phyloP scores from a whole-genome alignment of 1,284 basidiomycete genomes.

The Cutaneotrichosporon mucoides region DNA sequence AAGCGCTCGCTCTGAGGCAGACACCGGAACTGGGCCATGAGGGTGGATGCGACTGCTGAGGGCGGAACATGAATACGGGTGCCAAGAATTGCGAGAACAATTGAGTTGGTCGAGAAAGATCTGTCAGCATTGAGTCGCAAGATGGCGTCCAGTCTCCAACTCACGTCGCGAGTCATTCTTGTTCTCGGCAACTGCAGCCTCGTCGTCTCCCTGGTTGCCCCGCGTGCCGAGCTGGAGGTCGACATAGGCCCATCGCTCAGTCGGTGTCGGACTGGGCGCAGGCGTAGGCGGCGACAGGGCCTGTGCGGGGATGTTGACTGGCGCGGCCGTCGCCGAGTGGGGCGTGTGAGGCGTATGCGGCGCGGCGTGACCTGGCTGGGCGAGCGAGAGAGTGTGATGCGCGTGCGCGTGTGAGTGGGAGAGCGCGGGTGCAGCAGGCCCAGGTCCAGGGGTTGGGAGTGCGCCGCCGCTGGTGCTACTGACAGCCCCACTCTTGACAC shows the following conservation, averaged over 20 bases:
- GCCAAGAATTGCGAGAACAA: too few species aligned
- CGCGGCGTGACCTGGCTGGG: neutral
- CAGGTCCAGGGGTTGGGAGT: too few species aligned
- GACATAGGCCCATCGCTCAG: conserved; percentile 14
- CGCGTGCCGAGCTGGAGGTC: conserved; percentile 4
- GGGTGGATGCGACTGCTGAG: neutral
- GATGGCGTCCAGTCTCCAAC: neutral
- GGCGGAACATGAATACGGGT: too few species aligned
- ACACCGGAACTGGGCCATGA: conserved; percentile 27
- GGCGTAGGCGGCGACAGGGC: conserved; percentile 20
- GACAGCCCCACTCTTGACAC: too few species aligned
- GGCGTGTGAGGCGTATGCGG: conserved; percentile 1
- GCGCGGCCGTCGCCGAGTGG: conserved; percentile 4
- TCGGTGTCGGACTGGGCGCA: conserved; percentile 18
- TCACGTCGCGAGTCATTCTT: conserved; percentile 3
- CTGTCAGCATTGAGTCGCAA: too few species aligned
- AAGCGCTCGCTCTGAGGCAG: conserved; percentile 50
- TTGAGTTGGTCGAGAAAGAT: neutral
- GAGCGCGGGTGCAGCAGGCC: neutral
- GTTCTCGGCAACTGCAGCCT: neutral
- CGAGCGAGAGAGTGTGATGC: neutral
- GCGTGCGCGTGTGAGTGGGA: neutral
- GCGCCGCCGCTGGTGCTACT: too few species aligned
- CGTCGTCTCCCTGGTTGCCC: neutral
- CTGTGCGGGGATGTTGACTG: conserved; percentile 21